Conservation (phyloP, 1,284 basidiomycete species). For the Sporisorium reilianum region DNA sequence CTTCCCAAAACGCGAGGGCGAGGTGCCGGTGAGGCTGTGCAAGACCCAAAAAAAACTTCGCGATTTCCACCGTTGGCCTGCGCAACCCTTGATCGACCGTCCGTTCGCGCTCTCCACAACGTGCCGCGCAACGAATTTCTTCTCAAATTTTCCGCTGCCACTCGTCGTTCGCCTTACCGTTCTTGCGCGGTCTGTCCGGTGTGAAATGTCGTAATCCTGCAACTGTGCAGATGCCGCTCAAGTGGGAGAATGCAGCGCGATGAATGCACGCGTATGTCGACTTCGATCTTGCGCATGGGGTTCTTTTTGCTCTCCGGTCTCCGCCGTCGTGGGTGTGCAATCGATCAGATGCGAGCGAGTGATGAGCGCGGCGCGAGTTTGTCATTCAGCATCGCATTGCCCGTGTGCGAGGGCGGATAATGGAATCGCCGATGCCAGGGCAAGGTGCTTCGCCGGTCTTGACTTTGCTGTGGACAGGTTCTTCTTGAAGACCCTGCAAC, state of each 20-base stretch:
- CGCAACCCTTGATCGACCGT: neutral
- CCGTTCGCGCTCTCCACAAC: neutral
- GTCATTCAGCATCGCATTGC: neutral
- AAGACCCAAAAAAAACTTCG: neutral
- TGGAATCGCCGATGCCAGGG: neutral
- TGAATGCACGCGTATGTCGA: neutral
- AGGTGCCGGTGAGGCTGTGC: slow-evolving; percentile 4
- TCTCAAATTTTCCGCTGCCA: neutral
- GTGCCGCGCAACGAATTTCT: neutral
- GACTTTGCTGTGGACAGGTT: no score
- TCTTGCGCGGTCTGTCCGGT: neutral
- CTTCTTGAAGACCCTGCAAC: neutral
- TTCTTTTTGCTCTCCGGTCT: no score
- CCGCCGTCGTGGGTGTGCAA: no score
- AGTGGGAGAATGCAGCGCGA: no score
- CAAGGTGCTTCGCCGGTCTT: neutral
- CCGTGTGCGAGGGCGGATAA: no score
- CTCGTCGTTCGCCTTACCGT: neutral
- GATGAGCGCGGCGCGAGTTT: no score
- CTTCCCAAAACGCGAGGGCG: neutral
- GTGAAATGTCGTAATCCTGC: slow-evolving; percentile 7
- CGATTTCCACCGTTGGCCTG: neutral
- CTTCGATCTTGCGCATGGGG: neutral
- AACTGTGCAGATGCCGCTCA: no score
- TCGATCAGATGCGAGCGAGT: no score